A percentile compares a stretch with the other conserved stretches of the same genome.
These are phyloP conservation scores for Gossypium aridum DNA, from an alignment of 441 rosid species.

Conservation along the genomic window DNA sequence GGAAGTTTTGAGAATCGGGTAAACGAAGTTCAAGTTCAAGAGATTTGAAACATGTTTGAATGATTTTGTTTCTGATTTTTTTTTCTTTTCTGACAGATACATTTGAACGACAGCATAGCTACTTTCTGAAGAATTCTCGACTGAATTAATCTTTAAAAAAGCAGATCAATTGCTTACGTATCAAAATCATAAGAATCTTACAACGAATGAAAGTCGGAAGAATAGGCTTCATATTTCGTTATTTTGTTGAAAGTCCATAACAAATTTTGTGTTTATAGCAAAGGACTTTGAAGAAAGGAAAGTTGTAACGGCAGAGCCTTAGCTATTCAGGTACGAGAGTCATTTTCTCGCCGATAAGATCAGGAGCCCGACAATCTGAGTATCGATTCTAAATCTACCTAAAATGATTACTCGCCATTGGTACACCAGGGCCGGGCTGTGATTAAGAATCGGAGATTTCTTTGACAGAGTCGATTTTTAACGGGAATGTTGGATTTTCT, in stretches of 20 bases:
- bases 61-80: slow-evolving; percentile 1
- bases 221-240: slow-evolving; percentile 22
- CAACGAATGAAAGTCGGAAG: slow-evolving; percentile 14
- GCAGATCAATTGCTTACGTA: slow-evolving; percentile 18
- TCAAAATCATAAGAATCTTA: slow-evolving; percentile 19
- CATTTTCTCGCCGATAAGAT: slow-evolving; percentile 6
- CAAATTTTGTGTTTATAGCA: slow-evolving; percentile 5
- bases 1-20: slow-evolving; percentile 2
- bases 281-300: slow-evolving; percentile 9
- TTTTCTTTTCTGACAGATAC: slow-evolving; percentile 22
- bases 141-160: neutral
- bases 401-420: slow-evolving; percentile 1
- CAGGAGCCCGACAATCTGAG: neutral
- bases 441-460: neutral
- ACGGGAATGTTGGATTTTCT: slow-evolving; percentile 16
- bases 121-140: slow-evolving; percentile 8
- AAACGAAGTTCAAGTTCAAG: neutral
- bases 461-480: neutral
- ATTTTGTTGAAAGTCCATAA: slow-evolving; percentile 19
- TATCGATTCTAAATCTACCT: neutral
- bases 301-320: neutral
- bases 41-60: slow-evolving; percentile 5
- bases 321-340: slow-evolving; percentile 13
- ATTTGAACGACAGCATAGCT: slow-evolving; percentile 16
- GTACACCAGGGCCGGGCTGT: neutral